Base-by-base conservation (phyloP, 495 filamentous ascomycete genomes). In the Friedmanniomyces simplex region DNA sequence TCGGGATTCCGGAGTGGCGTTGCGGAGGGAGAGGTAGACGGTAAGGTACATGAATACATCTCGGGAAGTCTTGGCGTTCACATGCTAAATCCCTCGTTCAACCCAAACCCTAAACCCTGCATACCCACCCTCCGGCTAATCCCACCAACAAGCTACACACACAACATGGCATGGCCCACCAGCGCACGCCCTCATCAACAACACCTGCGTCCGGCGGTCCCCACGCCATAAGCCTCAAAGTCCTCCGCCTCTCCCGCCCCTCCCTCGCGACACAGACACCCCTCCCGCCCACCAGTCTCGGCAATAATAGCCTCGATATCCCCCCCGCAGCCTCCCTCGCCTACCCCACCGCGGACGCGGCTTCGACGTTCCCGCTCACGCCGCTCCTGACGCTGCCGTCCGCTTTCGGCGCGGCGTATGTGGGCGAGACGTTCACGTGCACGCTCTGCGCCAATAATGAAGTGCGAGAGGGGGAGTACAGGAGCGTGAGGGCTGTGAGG, bases 371-470 rank as follows among this genome's bases (percentile, higher is more conserved):
- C 59, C 79, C 79, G 30, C 71, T 87, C 58, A 77, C 75, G 24
- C 80, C 85, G 36, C 73, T 83, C 47, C 78, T 96, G 61, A 95
- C 87, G n/a, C 82, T 97, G 2, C 93, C 93, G 6, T 87, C 89
- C 0, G 82, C 89, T 4, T 97, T 98, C 68, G 93, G 90, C 52
- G 88, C 87, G 11, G 89, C 91, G 50, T 96, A 96, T 61, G 91
- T 97, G 42, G 93, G 93, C 57, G 91, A 97, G 74, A 89, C 87
- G 1, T 98, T 98, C 70, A 81, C 82, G 50, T 98, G 93, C 72
- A 93, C 91, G 1, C 79, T 98, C 22, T 95, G 89, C 73, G 91
- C 87, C 10, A 96, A 93, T 74, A 93, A 96, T 69, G 91, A 96
- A 64, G 47, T 73, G 50, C 55, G 50, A 24, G 56, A 51, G 13